Conservation (phyloP, 2,329 filamentous ascomycete genomes). For the Cordyceps fumosorosea region DNA sequence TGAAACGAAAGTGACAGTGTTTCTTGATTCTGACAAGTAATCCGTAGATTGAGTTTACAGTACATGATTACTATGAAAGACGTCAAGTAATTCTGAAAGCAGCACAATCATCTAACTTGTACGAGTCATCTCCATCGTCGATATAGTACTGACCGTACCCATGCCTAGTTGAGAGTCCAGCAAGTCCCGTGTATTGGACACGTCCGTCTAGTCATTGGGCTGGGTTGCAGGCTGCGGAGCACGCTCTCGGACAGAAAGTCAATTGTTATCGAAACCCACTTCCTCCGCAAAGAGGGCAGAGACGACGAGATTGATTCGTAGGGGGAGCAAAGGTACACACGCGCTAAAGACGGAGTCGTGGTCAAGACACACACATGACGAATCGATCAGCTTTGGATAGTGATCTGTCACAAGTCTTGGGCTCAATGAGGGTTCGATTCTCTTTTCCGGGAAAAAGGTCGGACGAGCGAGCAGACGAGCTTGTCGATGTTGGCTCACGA, state of each 20-base stretch:
- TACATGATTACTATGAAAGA: not conserved
- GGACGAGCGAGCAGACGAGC: not conserved
- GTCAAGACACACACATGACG: not conserved
- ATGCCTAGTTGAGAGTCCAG: not conserved
- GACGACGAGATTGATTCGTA: too few species aligned
- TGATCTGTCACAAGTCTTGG: not conserved
- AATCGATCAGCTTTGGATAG: not conserved
- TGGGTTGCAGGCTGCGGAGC: not conserved
- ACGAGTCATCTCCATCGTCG: not conserved
- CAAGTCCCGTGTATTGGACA: not conserved
- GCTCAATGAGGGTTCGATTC: not conserved
- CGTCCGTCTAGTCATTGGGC: not conserved
- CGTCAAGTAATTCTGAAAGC: not conserved
- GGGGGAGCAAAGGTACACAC: not conserved
- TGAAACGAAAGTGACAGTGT: not conserved
- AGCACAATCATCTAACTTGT: not conserved
- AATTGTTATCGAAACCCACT: not conserved
- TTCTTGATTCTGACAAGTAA: not conserved
- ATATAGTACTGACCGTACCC: not conserved
- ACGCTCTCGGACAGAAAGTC: not conserved
- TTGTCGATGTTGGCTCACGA: not conserved
- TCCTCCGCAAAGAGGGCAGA: not conserved
- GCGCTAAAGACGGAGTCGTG: not conserved
- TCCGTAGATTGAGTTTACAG: not conserved
- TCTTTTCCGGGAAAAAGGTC: not conserved